Evolutionary conservation across 2,329 filamentous ascomycete species (phyloP), one percentile per base, ranked within the genome.

Genomic region (Penicillium digitatum): DNA sequence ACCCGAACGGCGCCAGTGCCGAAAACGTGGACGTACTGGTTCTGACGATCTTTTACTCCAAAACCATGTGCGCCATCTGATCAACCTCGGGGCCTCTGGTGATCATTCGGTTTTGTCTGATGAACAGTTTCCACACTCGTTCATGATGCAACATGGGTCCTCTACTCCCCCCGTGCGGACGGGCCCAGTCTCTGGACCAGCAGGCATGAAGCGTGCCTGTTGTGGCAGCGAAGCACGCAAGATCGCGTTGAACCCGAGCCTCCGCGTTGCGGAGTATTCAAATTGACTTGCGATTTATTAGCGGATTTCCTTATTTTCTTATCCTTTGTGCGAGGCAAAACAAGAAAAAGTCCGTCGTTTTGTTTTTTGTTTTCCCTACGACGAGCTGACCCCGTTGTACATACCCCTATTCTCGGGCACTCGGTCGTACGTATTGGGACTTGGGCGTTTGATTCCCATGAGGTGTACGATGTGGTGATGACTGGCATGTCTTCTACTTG

Each of bases 161-260:
- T 62, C 27, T 58, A 59, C 27, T 34, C 52, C 24, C 46, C 59
- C 14, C 56, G 58, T 3, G 59, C 56, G 14, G 48, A 60, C 58
- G 44, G 56, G 64, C 35, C 61, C 66, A n/a, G 60, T 74, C 18
- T 69, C 72, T 38, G 67, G 67, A n/a, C 67, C 68, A 3, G 68
- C 65, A 10, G 70, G 72, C 43, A 71, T 72, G 67, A 75, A 75
- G 59, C 72, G 74, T 44, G 70, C 72, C 32, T 75, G 74, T 63
- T 74, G 73, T 52, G 73, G 71, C 35, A 72, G 67, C 44, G 72
- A 75, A 62, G 69, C 69, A 37, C 61, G 65, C 47, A 71, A 72
- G 61, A 55, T 73, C 48, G 69, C 69, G n/a, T 54, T 72, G 18
- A 68, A 70, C 54, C 68, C 70, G n/a, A 62, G 60, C 40, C 55